Evolutionary conservation across 169 alveolate species (phyloP).

Genomic region (Plasmodium knowlesi): DNA sequence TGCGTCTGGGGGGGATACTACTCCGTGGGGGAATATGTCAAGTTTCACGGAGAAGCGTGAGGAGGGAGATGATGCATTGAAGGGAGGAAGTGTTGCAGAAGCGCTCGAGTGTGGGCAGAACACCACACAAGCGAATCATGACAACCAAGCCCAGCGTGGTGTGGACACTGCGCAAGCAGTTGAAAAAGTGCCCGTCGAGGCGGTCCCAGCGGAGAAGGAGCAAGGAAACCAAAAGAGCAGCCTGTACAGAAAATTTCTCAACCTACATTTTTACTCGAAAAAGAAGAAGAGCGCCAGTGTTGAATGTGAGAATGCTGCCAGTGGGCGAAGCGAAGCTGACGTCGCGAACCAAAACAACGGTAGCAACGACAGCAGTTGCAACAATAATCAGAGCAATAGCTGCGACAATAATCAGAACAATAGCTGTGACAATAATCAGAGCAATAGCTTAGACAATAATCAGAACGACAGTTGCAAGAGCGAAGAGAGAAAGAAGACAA

Average conservation of each 20-base stretch:
- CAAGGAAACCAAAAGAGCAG: conserved; percentile 5
- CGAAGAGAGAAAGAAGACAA: background rate
- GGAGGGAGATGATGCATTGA: background rate
- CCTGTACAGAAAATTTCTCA: conserved; percentile 27
- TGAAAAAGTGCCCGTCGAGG: background rate
- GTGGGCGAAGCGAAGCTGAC: background rate
- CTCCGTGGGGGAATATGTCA: background rate
- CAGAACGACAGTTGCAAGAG: background rate
- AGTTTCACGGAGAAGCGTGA: background rate
- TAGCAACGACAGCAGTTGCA: background rate
- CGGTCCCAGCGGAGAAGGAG: background rate
- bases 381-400: background rate
- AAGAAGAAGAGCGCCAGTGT: background rate
- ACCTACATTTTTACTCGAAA: conserved; percentile 18
- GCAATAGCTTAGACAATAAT: background rate
- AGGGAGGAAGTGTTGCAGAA: background rate
- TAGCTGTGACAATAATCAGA: background rate
- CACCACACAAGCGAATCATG: background rate
- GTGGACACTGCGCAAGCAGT: background rate
- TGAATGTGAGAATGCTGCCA: background rate
- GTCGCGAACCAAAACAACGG: background rate
- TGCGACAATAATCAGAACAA: background rate
- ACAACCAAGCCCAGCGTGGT: background rate
- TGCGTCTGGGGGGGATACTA: background rate
- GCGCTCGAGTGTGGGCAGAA: background rate